Evolutionary conservation across 768 basidiomycete species (phyloP), one percentile per base, ranked within the genome.

Genomic region (Hemileccinum impolitum): DNA sequence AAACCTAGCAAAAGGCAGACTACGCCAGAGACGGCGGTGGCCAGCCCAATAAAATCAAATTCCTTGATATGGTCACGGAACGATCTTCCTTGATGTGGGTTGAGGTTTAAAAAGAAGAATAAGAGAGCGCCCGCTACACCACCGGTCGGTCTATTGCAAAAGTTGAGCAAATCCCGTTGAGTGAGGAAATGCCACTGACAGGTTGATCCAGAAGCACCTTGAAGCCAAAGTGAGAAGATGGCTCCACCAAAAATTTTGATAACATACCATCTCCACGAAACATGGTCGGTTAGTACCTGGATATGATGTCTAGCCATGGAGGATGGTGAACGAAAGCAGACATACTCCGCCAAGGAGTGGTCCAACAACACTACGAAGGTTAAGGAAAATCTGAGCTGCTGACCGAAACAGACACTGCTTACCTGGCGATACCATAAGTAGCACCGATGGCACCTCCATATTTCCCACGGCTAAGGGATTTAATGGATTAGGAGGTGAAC

Each of bases 1-100:
- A 75, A 71, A 10, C 72, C 75, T 8, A 75, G 42, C 21, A 75
- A 56, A 8, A 75, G 53, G 52, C 70, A 69, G 18, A 72, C 58
- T 30, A 74, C 62, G 23, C 70, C 72, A 17, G 48, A 40, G 28
- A 75, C 60, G 19, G 67, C 59, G 8, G 67, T 59, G 26, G 56
- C 31, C 21, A 75, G 58, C n/a, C 75, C 75, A 43, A 67, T 5
- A 47, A 72, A 69, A 60, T 75, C 73, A 53, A 75, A 75, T 44
- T 68, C 62, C 15, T 45, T 45, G 34, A 64, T 49, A 31, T 72
- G 65, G 7, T 68, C 53, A n/a, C 51, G 53, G 34, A 72, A 57
- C 0, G 68, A 51, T 49, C 61, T 65, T 17, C 62, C 53, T 48
- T 69, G 60, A 44, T 63, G 67, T 18, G 67, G 63, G 36, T 64